These are phyloP conservation scores for Albugo laibachii DNA, from an alignment of 352 stramenopile genomes.

Conservation along the genomic window DNA sequence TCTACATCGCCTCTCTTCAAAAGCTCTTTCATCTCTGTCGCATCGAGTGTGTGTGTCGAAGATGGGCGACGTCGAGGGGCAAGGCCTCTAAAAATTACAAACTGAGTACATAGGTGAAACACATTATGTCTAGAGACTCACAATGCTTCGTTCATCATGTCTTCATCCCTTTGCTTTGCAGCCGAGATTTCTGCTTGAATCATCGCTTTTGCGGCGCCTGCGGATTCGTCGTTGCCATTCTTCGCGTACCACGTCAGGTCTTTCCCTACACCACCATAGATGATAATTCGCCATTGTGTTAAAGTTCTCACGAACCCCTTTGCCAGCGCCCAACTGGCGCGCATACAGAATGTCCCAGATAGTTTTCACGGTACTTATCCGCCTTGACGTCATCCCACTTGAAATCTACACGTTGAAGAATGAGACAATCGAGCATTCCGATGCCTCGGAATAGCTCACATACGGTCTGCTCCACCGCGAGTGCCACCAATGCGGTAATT, in stretches of 20 bases:
- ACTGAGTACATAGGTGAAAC: neutral
- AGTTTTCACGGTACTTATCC: constrained; percentile 86
- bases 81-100: constrained; percentile 23
- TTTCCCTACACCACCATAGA: constrained; percentile 24
- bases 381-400: constrained; percentile 89
- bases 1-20: constrained; percentile 57
- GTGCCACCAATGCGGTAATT: constrained; percentile 77
- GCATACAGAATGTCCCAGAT: constrained; percentile 74
- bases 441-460: constrained; percentile 4
- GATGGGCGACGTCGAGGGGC: constrained; percentile 26
- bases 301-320: constrained; percentile 17
- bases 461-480: constrained; percentile 69
- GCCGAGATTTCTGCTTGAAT: constrained; percentile 40
- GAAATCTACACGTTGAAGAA: constrained; percentile 31
- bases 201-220: constrained; percentile 20
- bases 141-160: constrained; percentile 80
- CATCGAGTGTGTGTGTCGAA: constrained; percentile 28
- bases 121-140: constrained; percentile 14
- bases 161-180: constrained; percentile 69
- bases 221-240: constrained; percentile 14
- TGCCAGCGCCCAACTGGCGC: constrained; percentile 79
- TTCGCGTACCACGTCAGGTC: constrained; percentile 84
- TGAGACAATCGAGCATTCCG: neutral
- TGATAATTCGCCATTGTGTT: neutral
- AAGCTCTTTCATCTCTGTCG: constrained; percentile 71